Evolutionary conservation across 1,284 basidiomycete genomes (phyloP), one percentile per base, ranked within the genome.

Genomic region (Moesziomyces globuligerus): DNA sequence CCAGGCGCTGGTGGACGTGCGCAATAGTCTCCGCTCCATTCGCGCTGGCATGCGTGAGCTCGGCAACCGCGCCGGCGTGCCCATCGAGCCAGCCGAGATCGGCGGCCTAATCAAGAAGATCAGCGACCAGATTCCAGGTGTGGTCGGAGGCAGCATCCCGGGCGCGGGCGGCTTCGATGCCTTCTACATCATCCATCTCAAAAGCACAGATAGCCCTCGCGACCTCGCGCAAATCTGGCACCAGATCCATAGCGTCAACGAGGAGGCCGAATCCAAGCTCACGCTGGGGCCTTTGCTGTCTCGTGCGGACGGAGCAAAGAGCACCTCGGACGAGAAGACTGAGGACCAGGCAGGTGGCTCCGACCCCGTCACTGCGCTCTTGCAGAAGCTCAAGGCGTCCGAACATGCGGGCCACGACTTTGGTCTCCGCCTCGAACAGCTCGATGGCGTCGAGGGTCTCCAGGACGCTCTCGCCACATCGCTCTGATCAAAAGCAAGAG

Each of bases 111-210:
- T 99, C 44, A 89, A 97, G 79, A 86, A 86, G 7, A 95, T 92
- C 72, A 85, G 90, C 24, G 84, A 87, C 17, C 39, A 72, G 6
- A 86, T 90, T 58, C 87, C 89, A 1, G 96, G 95, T 39, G 89
- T 98, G 3, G 86, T 98, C 29, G 94, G 92, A 9, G 94, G 94
- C 36, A 95, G 95, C 28, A 95, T 98, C 4, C 96, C 96, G 1
- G 95, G 95, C 15, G 94, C 96, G 25, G 96, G 96, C 4, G 96
- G 96, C 1, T 98, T 92, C 82, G 96, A 99, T 81, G 96, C 96
- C 1, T 88, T 98, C 52, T 98, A 93, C 90, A 85, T 98, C 8
- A 87, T 98, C 15, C 74, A 76, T 44, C 60, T 82, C 10, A 28
- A 49, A 38, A 61, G 46, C 25, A 21, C 46, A 4, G 25, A 58